Evolutionary conservation across 1,284 basidiomycete species (phyloP).

Genomic region (Pseudozyma sp.): DNA sequence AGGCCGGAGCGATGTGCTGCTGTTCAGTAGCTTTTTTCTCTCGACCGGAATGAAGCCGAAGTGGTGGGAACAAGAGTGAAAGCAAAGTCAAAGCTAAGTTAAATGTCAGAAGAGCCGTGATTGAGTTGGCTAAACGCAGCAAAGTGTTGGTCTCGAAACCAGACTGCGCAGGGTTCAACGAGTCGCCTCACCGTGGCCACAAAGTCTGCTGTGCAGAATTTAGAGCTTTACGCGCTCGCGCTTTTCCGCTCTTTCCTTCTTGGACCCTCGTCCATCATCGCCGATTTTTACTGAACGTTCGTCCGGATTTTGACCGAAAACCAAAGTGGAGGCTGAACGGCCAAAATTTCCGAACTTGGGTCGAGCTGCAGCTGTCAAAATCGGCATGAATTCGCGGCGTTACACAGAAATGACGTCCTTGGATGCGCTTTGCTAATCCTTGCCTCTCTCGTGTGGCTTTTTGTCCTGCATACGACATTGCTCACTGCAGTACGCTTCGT

Average conservation of each 20-base stretch:
- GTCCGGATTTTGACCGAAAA: background rate
- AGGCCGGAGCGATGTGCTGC: too few relatives aligned
- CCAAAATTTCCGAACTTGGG: background rate
- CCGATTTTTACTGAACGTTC: background rate
- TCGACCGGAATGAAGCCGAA: too few relatives aligned
- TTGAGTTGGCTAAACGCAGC: background rate
- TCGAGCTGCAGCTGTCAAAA: slow-evolving; percentile 5
- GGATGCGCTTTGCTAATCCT: slow-evolving; percentile 4
- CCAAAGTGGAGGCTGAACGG: background rate
- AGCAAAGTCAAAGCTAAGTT: too few relatives aligned
- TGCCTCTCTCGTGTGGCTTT: background rate
- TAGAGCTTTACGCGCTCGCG: background rate
- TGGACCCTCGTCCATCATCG: background rate
- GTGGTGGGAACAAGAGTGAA: too few relatives aligned
- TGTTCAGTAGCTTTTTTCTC: too few relatives aligned
- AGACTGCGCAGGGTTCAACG: too few relatives aligned
- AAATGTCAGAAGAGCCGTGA: too few relatives aligned
- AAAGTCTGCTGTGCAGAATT: too few relatives aligned
- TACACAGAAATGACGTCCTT: background rate
- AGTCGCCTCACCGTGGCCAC: too few relatives aligned
- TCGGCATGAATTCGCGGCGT: background rate
- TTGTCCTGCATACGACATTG: background rate
- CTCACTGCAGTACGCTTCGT: too few relatives aligned
- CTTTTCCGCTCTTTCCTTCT: background rate
- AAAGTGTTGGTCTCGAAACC: background rate